Evolutionary conservation across 2,329 filamentous ascomycete species (phyloP).

Genomic region (Pestalotiopsis sp.): DNA sequence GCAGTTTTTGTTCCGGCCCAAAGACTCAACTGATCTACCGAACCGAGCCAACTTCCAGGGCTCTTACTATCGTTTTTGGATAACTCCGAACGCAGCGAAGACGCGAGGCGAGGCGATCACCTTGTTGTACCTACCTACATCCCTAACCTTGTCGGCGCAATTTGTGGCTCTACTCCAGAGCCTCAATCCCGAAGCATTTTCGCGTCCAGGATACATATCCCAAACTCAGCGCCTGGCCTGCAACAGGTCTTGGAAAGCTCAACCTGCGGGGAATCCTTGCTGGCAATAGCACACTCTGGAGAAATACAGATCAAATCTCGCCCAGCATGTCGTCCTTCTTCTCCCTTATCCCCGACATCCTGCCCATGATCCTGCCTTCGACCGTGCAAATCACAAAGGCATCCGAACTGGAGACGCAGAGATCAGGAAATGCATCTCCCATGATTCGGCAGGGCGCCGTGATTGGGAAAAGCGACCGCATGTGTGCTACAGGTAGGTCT

Average conservation of each 20-base stretch:
- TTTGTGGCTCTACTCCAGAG: neutral
- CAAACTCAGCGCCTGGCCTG: neutral
- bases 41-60: neutral
- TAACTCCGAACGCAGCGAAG: neutral
- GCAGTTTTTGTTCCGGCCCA: neutral
- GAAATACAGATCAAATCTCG: neutral
- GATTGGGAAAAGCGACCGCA: constrained; percentile 62
- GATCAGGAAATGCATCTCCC: constrained; percentile 27
- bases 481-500: constrained; percentile 66
- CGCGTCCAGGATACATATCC: neutral
- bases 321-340: constrained; percentile 48
- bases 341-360: constrained; percentile 57
- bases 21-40: neutral
- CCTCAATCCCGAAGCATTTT: neutral
- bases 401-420: constrained; percentile 43
- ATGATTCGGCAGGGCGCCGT: constrained; percentile 57
- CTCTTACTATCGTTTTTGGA: neutral
- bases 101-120: neutral
- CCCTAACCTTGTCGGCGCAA: neutral
- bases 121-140: neutral
- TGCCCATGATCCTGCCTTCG: constrained; percentile 61
- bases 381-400: constrained; percentile 59
- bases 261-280: neutral
- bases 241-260: neutral
- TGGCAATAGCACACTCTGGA: neutral